Evolutionary conservation across 2,329 filamentous ascomycete genomes (phyloP), one percentile per base, ranked within the genome.

Genomic region (Monosporascus sp.): DNA sequence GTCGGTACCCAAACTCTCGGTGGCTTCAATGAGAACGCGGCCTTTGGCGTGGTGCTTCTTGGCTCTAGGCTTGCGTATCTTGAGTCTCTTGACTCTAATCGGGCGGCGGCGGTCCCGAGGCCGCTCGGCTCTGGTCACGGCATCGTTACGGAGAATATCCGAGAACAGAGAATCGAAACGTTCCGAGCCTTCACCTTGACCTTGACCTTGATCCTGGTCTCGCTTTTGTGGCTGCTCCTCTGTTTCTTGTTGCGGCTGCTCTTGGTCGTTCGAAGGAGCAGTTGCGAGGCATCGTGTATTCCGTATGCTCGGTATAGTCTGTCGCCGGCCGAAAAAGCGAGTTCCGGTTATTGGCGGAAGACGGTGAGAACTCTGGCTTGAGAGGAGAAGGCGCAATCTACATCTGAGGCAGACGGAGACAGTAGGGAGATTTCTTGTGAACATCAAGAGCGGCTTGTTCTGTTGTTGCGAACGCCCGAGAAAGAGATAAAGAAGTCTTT

Each of bases 381-480:
- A 31, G 42, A 46, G 56, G 45, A 68, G 63, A 51, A 70, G 64
- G 57, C 63, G 68, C 38, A 73, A 60, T 47, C 62, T 71, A 57
- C 72, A 74, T 64, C 68, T 61, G 49, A 73, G 60, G 63, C 72
- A 74, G 57, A 73, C 65, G 54, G 69, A 66, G 61, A 69, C 62
- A 54, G 65, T 55, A 31, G 63, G 52, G 41, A 67, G 55, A 48
- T 61, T 62, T 56, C 64, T 60, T 49, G 68, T 51, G 57, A 73
- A 65, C 72, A 74, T 73, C 51, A 61, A 60, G 56, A 51, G 31
- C 47, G 22, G 17, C 38, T 46, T 41, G 27, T 20, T 34, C 38
- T 55, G 53, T 53, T 38, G 41, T 49, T 51, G 25, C n/a, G 20
- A 48, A 17, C 5, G n/a, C 20, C 22, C 3, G 17, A 47, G 22